phyloP scores from a whole-genome alignment of 306 rosid species.

The Trichosanthes truncata region DNA sequence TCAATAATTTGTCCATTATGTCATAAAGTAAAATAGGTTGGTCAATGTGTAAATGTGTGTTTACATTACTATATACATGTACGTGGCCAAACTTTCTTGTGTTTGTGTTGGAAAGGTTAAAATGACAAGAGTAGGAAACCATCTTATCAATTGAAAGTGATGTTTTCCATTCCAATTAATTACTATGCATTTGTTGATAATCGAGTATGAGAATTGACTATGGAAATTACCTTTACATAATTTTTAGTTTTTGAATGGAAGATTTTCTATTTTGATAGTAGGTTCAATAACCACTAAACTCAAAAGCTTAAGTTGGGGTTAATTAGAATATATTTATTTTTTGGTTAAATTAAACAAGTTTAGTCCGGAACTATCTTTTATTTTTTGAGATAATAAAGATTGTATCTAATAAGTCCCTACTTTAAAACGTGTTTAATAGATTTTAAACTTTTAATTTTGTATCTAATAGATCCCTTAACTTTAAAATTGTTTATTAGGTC shows the following conservation, averaged over 20 bases:
- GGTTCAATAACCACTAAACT: not conserved
- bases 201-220: not conserved
- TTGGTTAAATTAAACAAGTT: not conserved
- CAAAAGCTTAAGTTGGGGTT: not conserved
- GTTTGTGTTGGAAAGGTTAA: not conserved
- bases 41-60: not conserved
- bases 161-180: not conserved
- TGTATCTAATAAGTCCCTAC: not conserved
- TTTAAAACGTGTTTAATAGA: no score
- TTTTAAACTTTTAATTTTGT: no score
- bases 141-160: slow-evolving; percentile 5
- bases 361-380: no score
- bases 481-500: no score
- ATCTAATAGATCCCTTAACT: no score
- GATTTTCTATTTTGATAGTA: not conserved
- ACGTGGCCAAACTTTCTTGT: not conserved
- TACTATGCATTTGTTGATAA: not conserved
- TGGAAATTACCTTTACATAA: not conserved
- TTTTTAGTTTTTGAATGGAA: not conserved
- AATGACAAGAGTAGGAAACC: slow-evolving; percentile 7
- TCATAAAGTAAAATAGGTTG: not conserved
- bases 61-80: not conserved
- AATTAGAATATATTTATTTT: not conserved
- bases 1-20: no score
- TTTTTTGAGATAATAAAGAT: no score